Percentiles rank a stretch among this genome's conserved stretches.
Conservation (phyloP, 768 basidiomycete species). For the Rossbeevera mucosa region DNA sequence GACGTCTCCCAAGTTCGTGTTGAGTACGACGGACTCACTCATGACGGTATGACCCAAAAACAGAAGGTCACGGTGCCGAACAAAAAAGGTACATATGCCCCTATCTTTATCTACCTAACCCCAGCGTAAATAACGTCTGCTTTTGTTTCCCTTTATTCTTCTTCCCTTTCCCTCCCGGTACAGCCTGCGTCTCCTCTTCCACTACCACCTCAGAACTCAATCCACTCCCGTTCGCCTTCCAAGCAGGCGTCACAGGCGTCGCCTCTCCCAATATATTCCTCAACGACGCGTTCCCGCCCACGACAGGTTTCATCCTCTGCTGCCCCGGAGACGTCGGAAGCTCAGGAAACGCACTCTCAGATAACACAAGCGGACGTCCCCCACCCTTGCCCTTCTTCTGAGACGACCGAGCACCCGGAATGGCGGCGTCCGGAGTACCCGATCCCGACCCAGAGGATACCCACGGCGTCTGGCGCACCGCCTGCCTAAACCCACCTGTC, state of each 20-base stretch:
- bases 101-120: conserved; percentile 16
- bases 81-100: background rate
- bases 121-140: conserved; percentile 73
- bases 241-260: conserved; percentile 30
- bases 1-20: background rate
- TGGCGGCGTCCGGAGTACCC: background rate
- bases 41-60: background rate
- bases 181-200: background rate
- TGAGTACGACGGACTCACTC: background rate
- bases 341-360: conserved; percentile 61
- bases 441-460: conserved; percentile 32
- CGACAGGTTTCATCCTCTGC: conserved; percentile 39
- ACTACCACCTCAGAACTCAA: background rate
- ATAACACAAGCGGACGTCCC: conserved; percentile 40
- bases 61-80: too few relatives aligned
- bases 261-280: conserved; percentile 48
- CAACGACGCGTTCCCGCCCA: conserved; percentile 63
- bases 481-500: conserved; percentile 34
- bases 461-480: conserved; percentile 61
- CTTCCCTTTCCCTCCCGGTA: conserved; percentile 45
- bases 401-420: background rate
- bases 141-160: conserved; percentile 82
- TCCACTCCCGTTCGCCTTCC: conserved; percentile 17
- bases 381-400: conserved; percentile 11
- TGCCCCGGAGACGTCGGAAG: conserved; percentile 47